Evolutionary conservation across 768 basidiomycete species (phyloP), one percentile per base, ranked within the genome.

Genomic region (Hericium erinaceus): DNA sequence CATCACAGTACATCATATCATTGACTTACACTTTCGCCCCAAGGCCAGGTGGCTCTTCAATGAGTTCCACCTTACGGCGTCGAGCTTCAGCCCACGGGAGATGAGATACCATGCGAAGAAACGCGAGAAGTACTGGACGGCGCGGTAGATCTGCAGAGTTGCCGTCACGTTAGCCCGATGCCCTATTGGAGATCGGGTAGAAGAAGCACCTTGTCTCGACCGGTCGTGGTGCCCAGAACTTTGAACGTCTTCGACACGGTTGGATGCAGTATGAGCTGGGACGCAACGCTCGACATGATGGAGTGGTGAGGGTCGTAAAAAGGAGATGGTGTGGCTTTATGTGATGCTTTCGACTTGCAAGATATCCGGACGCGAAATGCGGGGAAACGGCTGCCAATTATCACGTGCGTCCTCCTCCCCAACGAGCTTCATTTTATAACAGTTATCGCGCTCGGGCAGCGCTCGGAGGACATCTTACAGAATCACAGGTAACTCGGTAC

Each of bases 41-140:
- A 80, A 82, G 4, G 83, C 93, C 22, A 99, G 81, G 66, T 92
- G 90, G 28, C 75, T 74, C 73, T 98, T 98, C 64, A 98, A 77
- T 0, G 89, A 89, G 40, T 82, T 81, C 84, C 90, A 95, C 57
- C 87, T 78, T 1, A 80, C 80, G 10, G 87, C 89, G 50, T 87
- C 79, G 10, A 78, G 72, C 65, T 87, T 87, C 67, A 84, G 70
- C 15, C 90, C 92, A 53, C 83, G 78, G 8, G 76, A 76, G 51
- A 88, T 69, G 40, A 89, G 76, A 70, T 84, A 82, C 89, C 89
- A 98, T 1, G 92, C 86, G 61, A 92, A 81, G 68, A 98, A 84
- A 46, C 95, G 84, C 38, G 95, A 79, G 63, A 91, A 84, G 72
- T 93, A 98, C 74, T 99, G 97, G 55, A 93, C 69, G 20, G 89